A percentile compares a stretch with the other conserved stretches of the same genome.
Evolutionary conservation across 2,329 filamentous ascomycete genomes (phyloP).

Genomic region (Colletotrichum lupini): DNA sequence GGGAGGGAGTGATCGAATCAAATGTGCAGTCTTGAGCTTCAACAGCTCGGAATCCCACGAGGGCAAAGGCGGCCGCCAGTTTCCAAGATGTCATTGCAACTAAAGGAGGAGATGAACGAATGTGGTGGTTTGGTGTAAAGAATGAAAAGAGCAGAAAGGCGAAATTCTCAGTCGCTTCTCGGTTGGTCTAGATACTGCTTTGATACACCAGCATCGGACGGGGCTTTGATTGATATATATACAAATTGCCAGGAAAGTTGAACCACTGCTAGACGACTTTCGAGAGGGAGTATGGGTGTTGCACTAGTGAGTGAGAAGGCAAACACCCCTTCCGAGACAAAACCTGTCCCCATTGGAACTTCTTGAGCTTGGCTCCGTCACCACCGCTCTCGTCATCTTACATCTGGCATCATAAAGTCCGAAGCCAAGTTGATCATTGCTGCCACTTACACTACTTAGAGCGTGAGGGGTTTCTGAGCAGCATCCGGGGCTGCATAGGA

Average conservation of each 20-base stretch:
- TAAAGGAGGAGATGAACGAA: too few relatives aligned
- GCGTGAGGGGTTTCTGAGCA: not conserved
- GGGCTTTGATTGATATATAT: not conserved
- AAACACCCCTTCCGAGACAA: not conserved
- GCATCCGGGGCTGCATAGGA: not conserved
- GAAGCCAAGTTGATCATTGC: not conserved
- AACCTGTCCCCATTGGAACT: not conserved
- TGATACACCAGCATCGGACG: not conserved
- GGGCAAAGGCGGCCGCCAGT: not conserved
- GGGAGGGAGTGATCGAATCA: conserved; percentile 27
- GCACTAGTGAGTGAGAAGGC: not conserved
- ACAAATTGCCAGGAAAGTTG: too few relatives aligned
- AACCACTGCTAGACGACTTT: too few relatives aligned
- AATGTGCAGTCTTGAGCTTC: conserved; percentile 40
- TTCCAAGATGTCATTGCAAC: not conserved
- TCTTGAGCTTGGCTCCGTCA: not conserved
- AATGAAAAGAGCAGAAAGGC: not conserved
- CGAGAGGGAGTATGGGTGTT: not conserved
- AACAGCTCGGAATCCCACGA: not conserved
- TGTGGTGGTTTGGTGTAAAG: not conserved
- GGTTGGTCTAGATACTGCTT: not conserved
- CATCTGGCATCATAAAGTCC: not conserved
- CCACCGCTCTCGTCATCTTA: not conserved
- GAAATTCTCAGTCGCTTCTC: not conserved
- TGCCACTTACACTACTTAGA: too few relatives aligned